Evolutionary conservation across 208 protist species (phyloP).

Genomic region (Borovskyia barvae): DNA sequence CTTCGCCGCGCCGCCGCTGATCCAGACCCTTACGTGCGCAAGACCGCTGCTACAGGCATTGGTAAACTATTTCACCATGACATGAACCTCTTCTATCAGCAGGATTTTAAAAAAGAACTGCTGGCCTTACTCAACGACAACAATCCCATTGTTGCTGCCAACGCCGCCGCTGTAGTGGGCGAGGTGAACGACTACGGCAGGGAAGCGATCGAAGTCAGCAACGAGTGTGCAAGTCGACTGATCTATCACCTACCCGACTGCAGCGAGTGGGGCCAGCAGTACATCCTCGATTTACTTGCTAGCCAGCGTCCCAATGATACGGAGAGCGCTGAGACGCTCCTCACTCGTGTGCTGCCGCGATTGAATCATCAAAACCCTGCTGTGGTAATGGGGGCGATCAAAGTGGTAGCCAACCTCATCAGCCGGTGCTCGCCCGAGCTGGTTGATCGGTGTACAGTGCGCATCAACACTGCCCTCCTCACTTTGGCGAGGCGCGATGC

Average conservation of each 20-base stretch:
- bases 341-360: slow-evolving; percentile 94
- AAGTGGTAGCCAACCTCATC: slow-evolving; percentile 85
- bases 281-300: slow-evolving; percentile 96
- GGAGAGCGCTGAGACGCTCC: slow-evolving; percentile 88
- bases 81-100: slow-evolving; percentile 93
- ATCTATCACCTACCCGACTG: slow-evolving; percentile 95
- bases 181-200: slow-evolving; percentile 89
- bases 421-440: slow-evolving; percentile 58
- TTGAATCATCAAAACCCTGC: slow-evolving; percentile 97
- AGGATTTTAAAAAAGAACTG: slow-evolving; percentile 89
- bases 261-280: slow-evolving; percentile 99
- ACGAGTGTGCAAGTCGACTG: slow-evolving; percentile 92
- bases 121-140: slow-evolving; percentile 94
- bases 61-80: slow-evolving; percentile 99
- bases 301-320: slow-evolving; percentile 54
- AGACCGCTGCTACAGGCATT: slow-evolving; percentile 98
- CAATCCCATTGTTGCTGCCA: slow-evolving; percentile 97
- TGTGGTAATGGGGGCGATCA: slow-evolving; percentile 97
- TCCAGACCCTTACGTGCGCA: slow-evolving; percentile 99
- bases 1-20: slow-evolving; percentile 91
- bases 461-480: slow-evolving; percentile 96
- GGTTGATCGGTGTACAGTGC: slow-evolving; percentile 71
- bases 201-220: slow-evolving; percentile 51
- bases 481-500: slow-evolving; percentile 86
- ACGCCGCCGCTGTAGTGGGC: slow-evolving; percentile 96